These are phyloP conservation scores for Echeveria elegans DNA, from an alignment of 164 flowering plant genomes.

Conservation along the genomic window DNA sequence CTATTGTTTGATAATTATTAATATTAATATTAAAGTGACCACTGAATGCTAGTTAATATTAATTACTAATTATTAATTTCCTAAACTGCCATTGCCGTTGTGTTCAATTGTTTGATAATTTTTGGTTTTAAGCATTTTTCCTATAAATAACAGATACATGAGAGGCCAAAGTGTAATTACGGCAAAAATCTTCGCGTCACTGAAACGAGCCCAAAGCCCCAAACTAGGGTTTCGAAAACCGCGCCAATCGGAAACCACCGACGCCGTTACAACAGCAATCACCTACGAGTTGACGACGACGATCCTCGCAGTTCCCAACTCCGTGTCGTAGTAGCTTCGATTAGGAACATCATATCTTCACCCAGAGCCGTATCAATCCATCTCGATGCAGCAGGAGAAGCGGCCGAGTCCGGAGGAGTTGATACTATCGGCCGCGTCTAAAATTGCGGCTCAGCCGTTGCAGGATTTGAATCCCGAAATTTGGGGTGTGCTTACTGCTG, in stretches of 20 bases:
- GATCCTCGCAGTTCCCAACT: neutral
- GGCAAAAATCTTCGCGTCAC: neutral
- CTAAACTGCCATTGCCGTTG: no score
- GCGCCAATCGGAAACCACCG: slow-evolving; percentile 18
- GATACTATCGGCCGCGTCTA: slow-evolving; percentile 52
- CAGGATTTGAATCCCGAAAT: slow-evolving; percentile 56
- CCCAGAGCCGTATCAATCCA: neutral
- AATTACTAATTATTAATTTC: no score
- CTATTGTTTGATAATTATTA: no score
- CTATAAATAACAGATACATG: neutral
- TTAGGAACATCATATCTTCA: neutral
- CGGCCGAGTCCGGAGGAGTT: slow-evolving; percentile 23
- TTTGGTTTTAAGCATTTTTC: no score
- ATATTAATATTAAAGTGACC: no score
- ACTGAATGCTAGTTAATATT: no score
- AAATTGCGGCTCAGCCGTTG: slow-evolving; percentile 55
- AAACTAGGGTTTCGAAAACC: slow-evolving; percentile 25
- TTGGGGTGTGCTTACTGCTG: slow-evolving; percentile 96
- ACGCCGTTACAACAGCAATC: slow-evolving; percentile 16
- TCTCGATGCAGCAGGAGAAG: neutral
- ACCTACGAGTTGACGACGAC: no score
- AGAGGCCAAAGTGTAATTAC: neutral
- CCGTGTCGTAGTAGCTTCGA: slow-evolving; percentile 2
- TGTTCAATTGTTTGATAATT: no score
- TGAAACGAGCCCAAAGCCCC: neutral